Conservation (phyloP, 305 asterid genomes). For the Fraxinus sp. region DNA sequence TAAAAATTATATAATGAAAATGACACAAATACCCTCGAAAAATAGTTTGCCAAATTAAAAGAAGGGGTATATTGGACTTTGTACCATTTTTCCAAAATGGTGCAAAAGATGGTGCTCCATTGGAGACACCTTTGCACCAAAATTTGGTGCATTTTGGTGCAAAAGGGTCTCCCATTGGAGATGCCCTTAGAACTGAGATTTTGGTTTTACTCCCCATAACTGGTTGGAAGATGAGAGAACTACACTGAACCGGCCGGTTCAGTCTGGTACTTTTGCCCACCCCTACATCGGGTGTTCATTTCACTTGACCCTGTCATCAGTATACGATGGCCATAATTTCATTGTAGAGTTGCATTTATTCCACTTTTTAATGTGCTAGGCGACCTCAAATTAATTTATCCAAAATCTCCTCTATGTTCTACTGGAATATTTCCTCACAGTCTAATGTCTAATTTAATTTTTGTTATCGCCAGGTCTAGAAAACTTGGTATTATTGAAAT, state of each 20-base stretch:
- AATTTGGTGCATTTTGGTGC: no score
- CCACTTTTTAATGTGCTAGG: neutral
- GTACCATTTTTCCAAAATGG: no score
- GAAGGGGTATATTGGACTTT: no score
- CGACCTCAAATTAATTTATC: constrained; percentile 13
- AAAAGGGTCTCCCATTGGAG: no score
- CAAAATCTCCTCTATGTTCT: constrained; percentile 9
- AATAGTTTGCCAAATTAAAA: no score
- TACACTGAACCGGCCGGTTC: neutral
- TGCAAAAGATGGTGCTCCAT: no score
- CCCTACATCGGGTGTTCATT: neutral
- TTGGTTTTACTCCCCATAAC: neutral
- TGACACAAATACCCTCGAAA: no score
- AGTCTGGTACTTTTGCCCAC: neutral
- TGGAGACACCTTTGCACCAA: no score
- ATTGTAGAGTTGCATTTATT: neutral
- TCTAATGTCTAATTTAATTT: constrained; percentile 13
- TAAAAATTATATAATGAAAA: no score
- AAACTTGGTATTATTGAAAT: constrained; percentile 4
- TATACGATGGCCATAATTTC: constrained; percentile 10
- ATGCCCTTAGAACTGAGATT: neutral
- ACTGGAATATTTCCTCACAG: neutral
- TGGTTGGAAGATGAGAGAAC: neutral
- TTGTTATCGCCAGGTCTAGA: constrained; percentile 10
- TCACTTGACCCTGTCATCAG: neutral